Conservation (phyloP, 1,284 basidiomycete genomes). For the Irpex sp. region DNA sequence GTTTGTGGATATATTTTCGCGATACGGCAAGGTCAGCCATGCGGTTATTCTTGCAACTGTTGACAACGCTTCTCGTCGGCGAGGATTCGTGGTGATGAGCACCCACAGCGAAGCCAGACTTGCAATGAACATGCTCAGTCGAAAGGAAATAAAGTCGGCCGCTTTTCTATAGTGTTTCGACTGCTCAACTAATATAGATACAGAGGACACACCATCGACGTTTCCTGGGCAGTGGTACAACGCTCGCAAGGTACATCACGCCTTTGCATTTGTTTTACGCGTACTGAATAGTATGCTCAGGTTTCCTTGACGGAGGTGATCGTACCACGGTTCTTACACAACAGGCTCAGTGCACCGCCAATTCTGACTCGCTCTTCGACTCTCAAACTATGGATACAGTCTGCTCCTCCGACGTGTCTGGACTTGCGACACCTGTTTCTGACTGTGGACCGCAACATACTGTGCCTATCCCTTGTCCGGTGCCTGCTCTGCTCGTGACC, state of each 20-base stretch:
- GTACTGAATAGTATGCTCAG: conserved; percentile 29
- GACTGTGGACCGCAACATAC: conserved; percentile 3
- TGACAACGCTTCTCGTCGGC: conserved; percentile 73
- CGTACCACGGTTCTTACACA: conserved; percentile 55
- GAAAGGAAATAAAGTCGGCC: conserved; percentile 62
- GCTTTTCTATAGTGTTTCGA: background rate
- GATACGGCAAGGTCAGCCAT: conserved; percentile 63
- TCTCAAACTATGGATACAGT: conserved; percentile 15
- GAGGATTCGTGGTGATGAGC: conserved; percentile 78
- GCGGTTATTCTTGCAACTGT: conserved; percentile 77
- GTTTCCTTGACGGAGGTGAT: conserved; percentile 77
- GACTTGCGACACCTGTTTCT: conserved; percentile 20
- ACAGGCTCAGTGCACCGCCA: conserved; percentile 30
- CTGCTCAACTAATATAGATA: background rate
- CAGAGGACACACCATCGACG: conserved; percentile 68
- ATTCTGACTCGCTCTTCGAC: conserved; percentile 27
- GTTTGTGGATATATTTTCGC: conserved; percentile 57
- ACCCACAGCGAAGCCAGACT: conserved; percentile 60
- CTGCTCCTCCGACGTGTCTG: conserved; percentile 17
- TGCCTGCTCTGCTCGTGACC: conserved; percentile 48
- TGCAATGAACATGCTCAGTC: conserved; percentile 62
- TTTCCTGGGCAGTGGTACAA: conserved; percentile 81
- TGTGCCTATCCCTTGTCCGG: conserved; percentile 7
- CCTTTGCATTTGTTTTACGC: background rate
- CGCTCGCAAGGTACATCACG: conserved; percentile 60